Conservation (phyloP, 805 yeast species). For the Candida yuanshanica region DNA sequence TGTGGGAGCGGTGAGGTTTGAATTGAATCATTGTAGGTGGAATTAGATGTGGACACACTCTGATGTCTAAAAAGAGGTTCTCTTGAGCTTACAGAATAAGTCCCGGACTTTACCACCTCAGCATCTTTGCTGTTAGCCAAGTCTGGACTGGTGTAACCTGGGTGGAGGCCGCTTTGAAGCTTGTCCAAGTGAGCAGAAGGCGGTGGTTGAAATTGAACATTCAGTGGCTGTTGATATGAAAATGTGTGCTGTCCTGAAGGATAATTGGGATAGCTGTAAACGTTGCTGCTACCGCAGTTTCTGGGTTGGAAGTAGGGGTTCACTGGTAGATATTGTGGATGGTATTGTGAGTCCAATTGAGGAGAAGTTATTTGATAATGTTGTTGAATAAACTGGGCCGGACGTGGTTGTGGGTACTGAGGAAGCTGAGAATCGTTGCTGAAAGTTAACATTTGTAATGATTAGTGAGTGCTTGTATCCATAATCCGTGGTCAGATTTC, state of each 20-base stretch:
- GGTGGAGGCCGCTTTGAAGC: background rate
- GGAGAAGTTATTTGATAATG: too few relatives aligned
- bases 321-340: background rate
- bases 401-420: too few relatives aligned
- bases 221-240: background rate
- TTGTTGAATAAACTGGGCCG: too few relatives aligned
- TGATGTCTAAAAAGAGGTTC: background rate
- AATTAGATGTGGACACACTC: background rate
- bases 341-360: background rate
- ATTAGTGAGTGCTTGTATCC: too few relatives aligned
- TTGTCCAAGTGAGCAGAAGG: background rate
- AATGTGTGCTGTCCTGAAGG: too few relatives aligned
- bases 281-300: background rate
- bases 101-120: too few relatives aligned
- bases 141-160: background rate
- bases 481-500: too few relatives aligned
- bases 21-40: background rate
- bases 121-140: background rate
- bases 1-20: background rate
- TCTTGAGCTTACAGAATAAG: background rate
- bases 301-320: too few relatives aligned
- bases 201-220: too few relatives aligned
- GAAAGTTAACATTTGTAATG: too few relatives aligned
- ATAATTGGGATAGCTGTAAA: background rate
- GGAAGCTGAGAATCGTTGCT: too few relatives aligned